Conservation (phyloP, 305 asterid species). For the Ilex paraguariensis region DNA sequence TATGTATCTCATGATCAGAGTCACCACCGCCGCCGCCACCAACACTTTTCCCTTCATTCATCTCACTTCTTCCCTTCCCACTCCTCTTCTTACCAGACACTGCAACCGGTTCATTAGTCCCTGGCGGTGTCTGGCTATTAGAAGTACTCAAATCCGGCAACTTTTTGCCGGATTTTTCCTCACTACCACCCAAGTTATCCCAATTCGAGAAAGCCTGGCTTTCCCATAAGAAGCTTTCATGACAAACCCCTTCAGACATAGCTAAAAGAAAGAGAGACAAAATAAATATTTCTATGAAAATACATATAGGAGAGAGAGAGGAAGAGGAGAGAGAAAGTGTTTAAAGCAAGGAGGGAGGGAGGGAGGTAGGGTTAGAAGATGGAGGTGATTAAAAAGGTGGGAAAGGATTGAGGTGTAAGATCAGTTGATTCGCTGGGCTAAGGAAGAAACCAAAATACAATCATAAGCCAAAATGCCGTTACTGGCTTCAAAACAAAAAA, state of each 20-base stretch:
- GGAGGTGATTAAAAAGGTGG: not conserved
- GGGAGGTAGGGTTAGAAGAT: not conserved
- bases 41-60: not conserved
- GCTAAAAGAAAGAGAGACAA: not conserved
- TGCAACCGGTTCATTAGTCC: conserved; percentile 2
- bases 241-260: conserved; percentile 29
- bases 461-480: conserved; percentile 50
- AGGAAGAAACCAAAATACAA: conserved; percentile 39
- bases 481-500: conserved; percentile 41
- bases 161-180: conserved; percentile 13
- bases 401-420: not conserved
- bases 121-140: not conserved
- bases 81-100: conserved; percentile 26
- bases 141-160: not conserved
- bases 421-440: conserved; percentile 9
- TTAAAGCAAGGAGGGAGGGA: conserved; percentile 1
- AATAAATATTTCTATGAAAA: no score
- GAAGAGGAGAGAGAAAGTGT: not conserved
- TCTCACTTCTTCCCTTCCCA: not conserved
- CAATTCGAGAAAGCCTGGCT: conserved; percentile 25
- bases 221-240: conserved; percentile 25
- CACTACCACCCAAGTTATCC: conserved; percentile 3
- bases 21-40: conserved; percentile 4
- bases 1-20: conserved; percentile 27
- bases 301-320: not conserved